Percentiles rank a stretch among this genome's conserved stretches.
Conservation (phyloP, 192 early-diverging fungal species). For the Coemansia sp. region DNA sequence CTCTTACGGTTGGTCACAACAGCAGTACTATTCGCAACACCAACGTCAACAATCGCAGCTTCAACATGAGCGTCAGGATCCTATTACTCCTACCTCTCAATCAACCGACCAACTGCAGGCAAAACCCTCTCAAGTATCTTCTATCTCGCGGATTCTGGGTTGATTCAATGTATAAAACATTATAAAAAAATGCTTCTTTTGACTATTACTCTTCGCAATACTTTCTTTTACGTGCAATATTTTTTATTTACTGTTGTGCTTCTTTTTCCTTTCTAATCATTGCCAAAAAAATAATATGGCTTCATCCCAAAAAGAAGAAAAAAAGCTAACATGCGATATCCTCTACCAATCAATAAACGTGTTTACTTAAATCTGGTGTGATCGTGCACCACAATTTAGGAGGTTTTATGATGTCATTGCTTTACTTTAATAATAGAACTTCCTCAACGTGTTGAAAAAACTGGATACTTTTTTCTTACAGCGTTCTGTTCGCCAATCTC, state of each 20-base stretch:
- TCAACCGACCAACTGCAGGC: constrained; percentile 13
- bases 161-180: constrained; percentile 3
- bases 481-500: neutral
- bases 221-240: constrained; percentile 34
- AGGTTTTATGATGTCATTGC: neutral
- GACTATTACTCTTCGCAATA: constrained; percentile 22
- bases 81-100: neutral
- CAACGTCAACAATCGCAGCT: neutral
- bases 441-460: neutral
- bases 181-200: constrained; percentile 40
- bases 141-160: constrained; percentile 40
- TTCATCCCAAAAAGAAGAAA: too few species aligned
- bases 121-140: constrained; percentile 8
- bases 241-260: constrained; percentile 3
- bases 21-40: neutral
- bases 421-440: neutral
- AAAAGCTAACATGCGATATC: too few species aligned
- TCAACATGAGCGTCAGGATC: constrained; percentile 1
- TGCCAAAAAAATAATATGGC: constrained; percentile 3
- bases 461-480: too few species aligned
- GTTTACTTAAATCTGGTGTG: too few species aligned
- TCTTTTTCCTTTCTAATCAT: neutral
- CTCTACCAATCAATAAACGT: too few species aligned
- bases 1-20: neutral
- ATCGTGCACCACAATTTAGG: neutral